A percentile compares a stretch with the other conserved stretches of the same genome.
These are phyloP conservation scores for Diaporthe capsici DNA, from an alignment of 2,329 filamentous ascomycete species.

Conservation along the genomic window DNA sequence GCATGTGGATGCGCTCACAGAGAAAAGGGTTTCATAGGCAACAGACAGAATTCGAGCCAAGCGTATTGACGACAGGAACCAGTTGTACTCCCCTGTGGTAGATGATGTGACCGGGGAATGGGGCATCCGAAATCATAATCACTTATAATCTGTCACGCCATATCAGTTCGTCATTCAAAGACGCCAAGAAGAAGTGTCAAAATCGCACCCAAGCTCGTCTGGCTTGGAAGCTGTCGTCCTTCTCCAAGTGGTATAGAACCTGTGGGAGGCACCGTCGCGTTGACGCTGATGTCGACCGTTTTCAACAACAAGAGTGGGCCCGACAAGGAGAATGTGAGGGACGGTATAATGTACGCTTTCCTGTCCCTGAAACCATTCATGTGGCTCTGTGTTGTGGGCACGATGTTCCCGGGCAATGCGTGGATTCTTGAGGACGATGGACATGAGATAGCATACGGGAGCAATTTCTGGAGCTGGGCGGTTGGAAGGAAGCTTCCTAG, in stretches of 20 bases:
- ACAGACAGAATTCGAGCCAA: neutral
- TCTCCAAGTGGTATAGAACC: neutral
- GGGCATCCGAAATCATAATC: neutral
- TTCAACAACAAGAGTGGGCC: slow-evolving; percentile 69
- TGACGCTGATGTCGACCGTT: slow-evolving; percentile 78
- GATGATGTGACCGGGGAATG: neutral
- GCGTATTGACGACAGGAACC: neutral
- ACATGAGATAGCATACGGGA: slow-evolving; percentile 31
- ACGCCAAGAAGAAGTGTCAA: neutral
- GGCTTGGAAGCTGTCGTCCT: neutral
- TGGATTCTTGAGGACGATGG: slow-evolving; percentile 45
- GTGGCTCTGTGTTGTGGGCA: slow-evolving; percentile 48
- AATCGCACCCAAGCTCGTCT: neutral
- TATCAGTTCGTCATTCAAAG: neutral
- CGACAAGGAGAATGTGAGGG: slow-evolving; percentile 5
- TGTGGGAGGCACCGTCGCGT: slow-evolving; percentile 75
- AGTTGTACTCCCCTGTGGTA: neutral
- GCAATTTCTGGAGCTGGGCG: neutral
- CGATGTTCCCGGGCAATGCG: slow-evolving; percentile 52
- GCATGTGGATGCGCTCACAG: neutral
- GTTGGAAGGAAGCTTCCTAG: neutral
- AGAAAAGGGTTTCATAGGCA: neutral
- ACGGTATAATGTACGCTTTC: slow-evolving; percentile 75
- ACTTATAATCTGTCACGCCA: neutral
- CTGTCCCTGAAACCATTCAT: slow-evolving; percentile 73